phyloP scores from a whole-genome alignment of 2,329 filamentous ascomycete genomes.

The Apiospora phragmitis region DNA sequence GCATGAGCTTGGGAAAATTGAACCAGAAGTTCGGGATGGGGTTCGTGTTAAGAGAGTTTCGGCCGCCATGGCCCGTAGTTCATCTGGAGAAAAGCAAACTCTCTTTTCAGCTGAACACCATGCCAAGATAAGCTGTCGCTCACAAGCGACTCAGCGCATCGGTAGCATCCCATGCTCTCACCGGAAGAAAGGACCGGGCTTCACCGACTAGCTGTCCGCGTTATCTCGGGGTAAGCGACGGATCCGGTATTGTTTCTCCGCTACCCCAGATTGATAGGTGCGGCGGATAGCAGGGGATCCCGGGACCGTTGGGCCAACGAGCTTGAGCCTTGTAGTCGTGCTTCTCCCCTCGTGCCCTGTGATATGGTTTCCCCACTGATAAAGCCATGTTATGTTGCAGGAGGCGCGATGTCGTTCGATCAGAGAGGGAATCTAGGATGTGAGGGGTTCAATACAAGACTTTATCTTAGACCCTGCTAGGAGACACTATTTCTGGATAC shows the following conservation, averaged over 20 bases:
- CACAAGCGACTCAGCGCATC: not conserved
- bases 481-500: not conserved
- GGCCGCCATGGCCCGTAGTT: too few species aligned
- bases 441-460: not conserved
- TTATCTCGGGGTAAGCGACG: not conserved
- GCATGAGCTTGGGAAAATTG: not conserved
- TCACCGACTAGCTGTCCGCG: not conserved
- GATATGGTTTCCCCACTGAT: not conserved
- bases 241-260: not conserved
- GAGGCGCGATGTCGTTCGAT: not conserved
- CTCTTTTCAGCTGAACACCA: not conserved
- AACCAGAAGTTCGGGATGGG: too few species aligned
- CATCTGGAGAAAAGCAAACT: too few species aligned
- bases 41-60: too few species aligned
- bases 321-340: not conserved
- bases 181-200: not conserved
- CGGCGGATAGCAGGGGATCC: not conserved
- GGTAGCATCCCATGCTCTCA: not conserved
- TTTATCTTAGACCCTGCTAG: not conserved
- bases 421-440: not conserved
- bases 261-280: conserved; percentile 6
- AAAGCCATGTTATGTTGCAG: not conserved
- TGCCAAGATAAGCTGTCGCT: not conserved
- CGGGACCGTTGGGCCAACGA: not conserved
- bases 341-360: not conserved